Conservation (phyloP, 2,329 filamentous ascomycete genomes). For the Hypomyces perniciosus region DNA sequence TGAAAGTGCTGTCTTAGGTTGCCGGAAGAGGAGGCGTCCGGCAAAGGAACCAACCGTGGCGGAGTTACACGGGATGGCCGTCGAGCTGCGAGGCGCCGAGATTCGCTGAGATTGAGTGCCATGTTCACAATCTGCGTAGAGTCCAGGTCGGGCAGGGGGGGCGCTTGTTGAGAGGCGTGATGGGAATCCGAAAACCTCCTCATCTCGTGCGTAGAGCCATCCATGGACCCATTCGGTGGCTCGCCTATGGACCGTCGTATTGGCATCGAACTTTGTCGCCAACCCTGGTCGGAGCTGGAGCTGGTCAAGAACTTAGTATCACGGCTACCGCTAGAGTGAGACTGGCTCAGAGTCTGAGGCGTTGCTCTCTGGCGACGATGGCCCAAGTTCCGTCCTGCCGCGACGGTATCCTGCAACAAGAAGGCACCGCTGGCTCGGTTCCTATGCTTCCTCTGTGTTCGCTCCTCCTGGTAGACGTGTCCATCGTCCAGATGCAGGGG, state of each 20-base stretch:
- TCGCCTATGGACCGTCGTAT: conserved; percentile 3
- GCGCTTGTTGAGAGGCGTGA: conserved; percentile 14
- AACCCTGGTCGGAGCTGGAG: background rate
- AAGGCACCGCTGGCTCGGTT: conserved; percentile 45
- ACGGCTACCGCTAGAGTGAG: background rate
- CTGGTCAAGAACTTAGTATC: conserved; percentile 4
- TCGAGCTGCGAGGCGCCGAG: conserved; percentile 58
- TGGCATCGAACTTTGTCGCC: conserved; percentile 5
- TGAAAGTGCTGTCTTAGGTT: conserved; percentile 65
- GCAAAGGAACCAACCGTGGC: conserved; percentile 46
- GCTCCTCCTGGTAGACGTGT: conserved; percentile 20
- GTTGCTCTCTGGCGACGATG: conserved; percentile 19
- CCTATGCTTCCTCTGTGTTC: conserved; percentile 32
- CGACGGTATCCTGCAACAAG: conserved; percentile 41
- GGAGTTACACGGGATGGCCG: conserved; percentile 49
- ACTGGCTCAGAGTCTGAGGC: background rate
- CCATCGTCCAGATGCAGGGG: conserved; percentile 8
- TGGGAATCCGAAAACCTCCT: conserved; percentile 10
- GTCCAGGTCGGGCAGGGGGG: conserved; percentile 56
- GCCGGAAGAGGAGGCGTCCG: conserved; percentile 47
- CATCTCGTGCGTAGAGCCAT: background rate
- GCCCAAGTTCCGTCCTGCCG: conserved; percentile 26
- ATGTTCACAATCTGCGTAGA: conserved; percentile 88
- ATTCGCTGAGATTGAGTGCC: conserved; percentile 83
- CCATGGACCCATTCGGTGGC: background rate